phyloP scores from a whole-genome alignment of 345 rosid species.

The Citrus reticulata region DNA sequence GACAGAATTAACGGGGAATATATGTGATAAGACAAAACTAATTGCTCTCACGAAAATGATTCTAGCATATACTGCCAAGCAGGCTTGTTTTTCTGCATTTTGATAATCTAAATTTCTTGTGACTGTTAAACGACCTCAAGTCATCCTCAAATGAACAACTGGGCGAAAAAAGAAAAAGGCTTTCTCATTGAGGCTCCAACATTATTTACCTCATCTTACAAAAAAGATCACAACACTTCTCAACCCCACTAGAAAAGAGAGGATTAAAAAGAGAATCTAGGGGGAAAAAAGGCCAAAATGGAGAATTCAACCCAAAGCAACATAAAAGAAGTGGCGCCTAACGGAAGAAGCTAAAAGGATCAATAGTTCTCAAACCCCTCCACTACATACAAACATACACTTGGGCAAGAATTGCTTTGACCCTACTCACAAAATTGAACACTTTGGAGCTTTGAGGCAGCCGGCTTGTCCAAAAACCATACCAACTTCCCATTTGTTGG shows the following conservation, averaged over 20 bases:
- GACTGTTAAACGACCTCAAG: not conserved
- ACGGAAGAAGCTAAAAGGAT: conserved; percentile 19
- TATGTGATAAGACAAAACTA: not conserved
- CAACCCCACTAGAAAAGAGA: conserved; percentile 17
- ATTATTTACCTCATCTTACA: conserved; percentile 37
- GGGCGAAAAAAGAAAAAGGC: not conserved
- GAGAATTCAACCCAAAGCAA: conserved; percentile 22
- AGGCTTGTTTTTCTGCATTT: not conserved
- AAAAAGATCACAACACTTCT: conserved; percentile 27
- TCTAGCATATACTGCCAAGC: not conserved
- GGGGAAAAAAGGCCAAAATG: conserved; percentile 19
- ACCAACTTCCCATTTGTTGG: conserved; percentile 61
- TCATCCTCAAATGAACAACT: conserved; percentile 3
- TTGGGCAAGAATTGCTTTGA: conserved; percentile 17
- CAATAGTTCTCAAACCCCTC: conserved; percentile 20
- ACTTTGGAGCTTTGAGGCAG: conserved; percentile 63
- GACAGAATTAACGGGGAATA: not conserved
- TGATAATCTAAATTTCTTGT: not conserved
- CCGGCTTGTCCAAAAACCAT: conserved; percentile 85
- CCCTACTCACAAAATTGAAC: conserved; percentile 34
- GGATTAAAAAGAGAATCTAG: not conserved
- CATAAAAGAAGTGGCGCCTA: not conserved
- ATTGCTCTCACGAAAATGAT: not conserved
- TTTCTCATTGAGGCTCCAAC: conserved; percentile 12
- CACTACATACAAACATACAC: conserved; percentile 31